Percentiles rank a stretch among this genome's conserved stretches.
These are phyloP conservation scores for Trichomonas vaginalis DNA, from an alignment of 208 protist genomes.

Conservation along the genomic window DNA sequence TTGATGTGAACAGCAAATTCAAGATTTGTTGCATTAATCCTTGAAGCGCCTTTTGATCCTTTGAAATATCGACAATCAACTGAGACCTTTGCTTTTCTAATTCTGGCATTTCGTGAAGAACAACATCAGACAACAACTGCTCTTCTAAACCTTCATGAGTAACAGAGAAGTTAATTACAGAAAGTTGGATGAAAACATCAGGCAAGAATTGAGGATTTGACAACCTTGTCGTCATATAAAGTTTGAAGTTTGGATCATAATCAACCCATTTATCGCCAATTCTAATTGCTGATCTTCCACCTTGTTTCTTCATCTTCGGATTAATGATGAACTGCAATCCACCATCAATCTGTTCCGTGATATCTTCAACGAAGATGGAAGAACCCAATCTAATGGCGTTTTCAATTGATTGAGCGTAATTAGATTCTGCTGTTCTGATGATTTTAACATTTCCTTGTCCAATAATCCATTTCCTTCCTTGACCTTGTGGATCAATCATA, in stretches of 20 bases:
- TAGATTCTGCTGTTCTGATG: slow-evolving; percentile 45
- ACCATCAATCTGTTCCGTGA: slow-evolving; percentile 73
- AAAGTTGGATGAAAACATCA: slow-evolving; percentile 55
- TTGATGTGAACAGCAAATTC: slow-evolving; percentile 62
- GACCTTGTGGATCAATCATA: slow-evolving; percentile 91
- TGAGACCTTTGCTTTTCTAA: slow-evolving; percentile 52
- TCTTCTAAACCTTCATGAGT: slow-evolving; percentile 50
- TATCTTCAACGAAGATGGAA: slow-evolving; percentile 69
- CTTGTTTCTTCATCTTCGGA: slow-evolving; percentile 18
- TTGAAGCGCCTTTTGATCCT: slow-evolving; percentile 72
- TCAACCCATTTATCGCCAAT: slow-evolving; percentile 52
- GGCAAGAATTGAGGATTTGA: slow-evolving; percentile 54
- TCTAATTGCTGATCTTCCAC: slow-evolving; percentile 41
- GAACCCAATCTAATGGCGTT: slow-evolving; percentile 68
- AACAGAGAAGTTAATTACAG: slow-evolving; percentile 59
- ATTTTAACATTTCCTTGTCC: background rate
- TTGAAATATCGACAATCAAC: slow-evolving; percentile 70
- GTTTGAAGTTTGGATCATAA: slow-evolving; percentile 47
- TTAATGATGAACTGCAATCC: slow-evolving; percentile 66
- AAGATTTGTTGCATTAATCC: slow-evolving; percentile 74
- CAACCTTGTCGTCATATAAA: slow-evolving; percentile 59
- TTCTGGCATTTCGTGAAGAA: slow-evolving; percentile 46
- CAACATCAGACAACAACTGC: slow-evolving; percentile 46
- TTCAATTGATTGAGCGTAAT: slow-evolving; percentile 67
- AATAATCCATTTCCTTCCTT: slow-evolving; percentile 84